Conservation (phyloP, 345 rosid genomes). For the Dipteronia dyeriana region DNA sequence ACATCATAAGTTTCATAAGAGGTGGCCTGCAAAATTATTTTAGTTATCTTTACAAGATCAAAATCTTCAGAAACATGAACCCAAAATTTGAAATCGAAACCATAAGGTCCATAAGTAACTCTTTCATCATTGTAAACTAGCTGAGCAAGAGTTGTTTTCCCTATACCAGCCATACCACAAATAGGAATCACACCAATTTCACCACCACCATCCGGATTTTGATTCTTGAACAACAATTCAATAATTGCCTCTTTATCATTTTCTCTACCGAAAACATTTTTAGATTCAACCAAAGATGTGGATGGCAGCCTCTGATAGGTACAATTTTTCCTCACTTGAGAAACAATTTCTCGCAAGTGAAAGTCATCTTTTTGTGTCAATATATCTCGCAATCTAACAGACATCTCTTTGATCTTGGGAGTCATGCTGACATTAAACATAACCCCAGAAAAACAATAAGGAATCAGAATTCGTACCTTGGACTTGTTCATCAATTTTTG, state of each 20-base stretch:
- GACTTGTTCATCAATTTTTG: conserved; percentile 28
- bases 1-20: not conserved
- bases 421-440: conserved; percentile 23
- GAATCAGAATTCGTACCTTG: not conserved
- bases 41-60: not conserved
- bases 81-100: not conserved
- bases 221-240: conserved; percentile 24
- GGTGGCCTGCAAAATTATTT: not conserved
- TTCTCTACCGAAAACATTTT: conserved; percentile 33
- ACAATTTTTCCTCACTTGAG: conserved; percentile 5
- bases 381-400: conserved; percentile 27
- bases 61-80: conserved; percentile 13
- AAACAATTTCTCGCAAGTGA: conserved; percentile 26
- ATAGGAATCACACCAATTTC: conserved; percentile 15
- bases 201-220: too few species aligned
- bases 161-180: conserved; percentile 11
- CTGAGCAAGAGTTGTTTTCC: conserved; percentile 23
- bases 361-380: conserved; percentile 27
- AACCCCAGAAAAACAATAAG: too few species aligned
- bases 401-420: conserved; percentile 30
- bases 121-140: conserved; percentile 13
- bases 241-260: conserved; percentile 26
- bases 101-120: not conserved
- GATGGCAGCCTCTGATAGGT: conserved; percentile 22
- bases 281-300: conserved; percentile 36